Evolutionary conservation across 2,329 filamentous ascomycete genomes (phyloP), one percentile per base, ranked within the genome.

Genomic region (Colletotrichum navitas): DNA sequence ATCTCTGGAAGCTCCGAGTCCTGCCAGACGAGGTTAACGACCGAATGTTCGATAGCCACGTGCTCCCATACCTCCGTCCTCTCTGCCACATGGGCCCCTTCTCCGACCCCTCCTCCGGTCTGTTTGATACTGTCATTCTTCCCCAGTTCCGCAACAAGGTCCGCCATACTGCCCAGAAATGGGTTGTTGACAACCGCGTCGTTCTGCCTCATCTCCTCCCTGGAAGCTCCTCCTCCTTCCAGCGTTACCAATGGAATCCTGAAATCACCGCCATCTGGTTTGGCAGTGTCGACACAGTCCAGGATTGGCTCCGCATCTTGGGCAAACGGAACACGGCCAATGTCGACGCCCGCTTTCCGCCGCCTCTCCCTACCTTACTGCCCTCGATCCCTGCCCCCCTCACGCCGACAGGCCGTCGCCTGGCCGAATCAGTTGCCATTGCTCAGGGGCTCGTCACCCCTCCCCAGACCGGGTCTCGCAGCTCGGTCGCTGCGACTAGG

Each of bases 71-170:
- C 41, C 39, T 61, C 36, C 58, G 14, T n/a, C 41, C 58, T 7
- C 58, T 61, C 36, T 61, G 58, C 26, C 39, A 61, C 39, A 61
- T 61, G 58, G 58, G 58, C 24, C 58, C 58, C 2, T 61, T 61
- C 26, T 8, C n/a, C 4, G 58, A 43, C 1, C 6, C 16, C 11
- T 11, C 16, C 5, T 11, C 16, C 2, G 41, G 14, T 18, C 39
- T 61, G 39, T 61, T 47, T 16, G 24, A 61, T 18, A 21, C 26
- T 2, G 41, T 61, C 8, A 41, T 61, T 16, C 36, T 61, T 5
- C 24, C 39, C 5, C 58, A 61, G 41, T 61, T 61, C 16, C 39
- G 24, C 41, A 32, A 61, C 4, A 61, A 61, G 41, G 39, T 61
- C 21, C 39, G 41, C 16, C 58, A 61, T 10, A 61, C 58, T 21